A percentile compares a stretch with the other conserved stretches of the same genome.
Evolutionary conservation across 345 rosid genomes (phyloP).

Genomic region (Camelina laxa): DNA sequence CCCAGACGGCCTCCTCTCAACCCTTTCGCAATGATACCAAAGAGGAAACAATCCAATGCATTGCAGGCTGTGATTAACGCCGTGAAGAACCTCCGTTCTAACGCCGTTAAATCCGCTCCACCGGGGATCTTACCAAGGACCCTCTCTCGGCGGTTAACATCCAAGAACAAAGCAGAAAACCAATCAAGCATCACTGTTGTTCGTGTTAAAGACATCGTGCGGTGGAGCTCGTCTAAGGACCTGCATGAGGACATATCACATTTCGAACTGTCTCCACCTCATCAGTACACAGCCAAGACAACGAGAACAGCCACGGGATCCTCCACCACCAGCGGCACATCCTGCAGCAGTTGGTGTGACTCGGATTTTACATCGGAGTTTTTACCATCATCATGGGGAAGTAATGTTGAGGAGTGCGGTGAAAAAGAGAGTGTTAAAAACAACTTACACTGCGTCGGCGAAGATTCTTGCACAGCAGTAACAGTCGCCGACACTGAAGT

Average conservation of each 20-base stretch:
- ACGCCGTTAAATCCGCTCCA: slow-evolving; percentile 49
- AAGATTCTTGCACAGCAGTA: slow-evolving; percentile 47
- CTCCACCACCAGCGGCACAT: slow-evolving; percentile 41
- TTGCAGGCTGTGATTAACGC: slow-evolving; percentile 59
- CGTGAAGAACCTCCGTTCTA: slow-evolving; percentile 52
- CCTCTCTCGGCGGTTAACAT: slow-evolving; percentile 53
- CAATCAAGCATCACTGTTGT: slow-evolving; percentile 36
- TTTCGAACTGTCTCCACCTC: slow-evolving; percentile 33
- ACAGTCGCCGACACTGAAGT: slow-evolving; percentile 35
- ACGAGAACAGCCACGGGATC: slow-evolving; percentile 52
- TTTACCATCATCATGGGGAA: slow-evolving; percentile 57
- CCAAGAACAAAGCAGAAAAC: slow-evolving; percentile 30
- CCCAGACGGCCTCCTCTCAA: slow-evolving; percentile 37
- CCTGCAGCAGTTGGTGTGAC: slow-evolving; percentile 85
- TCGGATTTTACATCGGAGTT: slow-evolving; percentile 72
- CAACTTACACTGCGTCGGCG: slow-evolving; percentile 60
- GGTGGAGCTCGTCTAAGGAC: slow-evolving; percentile 87
- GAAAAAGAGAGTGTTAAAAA: slow-evolving; percentile 33
- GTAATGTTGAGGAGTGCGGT: slow-evolving; percentile 41
- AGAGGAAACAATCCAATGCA: slow-evolving; percentile 53
- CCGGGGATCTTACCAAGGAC: slow-evolving; percentile 53
- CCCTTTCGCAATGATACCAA: slow-evolving; percentile 20
- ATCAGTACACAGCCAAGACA: slow-evolving; percentile 45
- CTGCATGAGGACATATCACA: slow-evolving; percentile 51
- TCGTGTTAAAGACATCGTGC: slow-evolving; percentile 74